These are phyloP conservation scores for Dittrichia graveolens DNA, from an alignment of 129 eudicot genomes.

Conservation along the genomic window DNA sequence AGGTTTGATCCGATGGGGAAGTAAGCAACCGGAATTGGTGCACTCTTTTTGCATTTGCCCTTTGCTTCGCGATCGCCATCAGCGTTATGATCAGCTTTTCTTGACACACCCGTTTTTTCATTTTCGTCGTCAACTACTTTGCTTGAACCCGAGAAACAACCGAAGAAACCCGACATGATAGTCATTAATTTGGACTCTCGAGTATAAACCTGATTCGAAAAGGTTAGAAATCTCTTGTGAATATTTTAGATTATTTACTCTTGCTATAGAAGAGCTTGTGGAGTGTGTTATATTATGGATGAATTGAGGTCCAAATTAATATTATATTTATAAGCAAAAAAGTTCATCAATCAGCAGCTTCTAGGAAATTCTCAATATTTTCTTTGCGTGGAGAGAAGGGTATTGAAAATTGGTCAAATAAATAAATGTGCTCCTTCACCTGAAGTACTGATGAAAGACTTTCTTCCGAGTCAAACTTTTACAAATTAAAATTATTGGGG, in stretches of 20 bases:
- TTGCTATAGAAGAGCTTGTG: too few relatives aligned
- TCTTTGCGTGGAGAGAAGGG: background rate
- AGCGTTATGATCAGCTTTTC: constrained; percentile 2
- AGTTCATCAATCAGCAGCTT: background rate
- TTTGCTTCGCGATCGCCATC: constrained; percentile 5
- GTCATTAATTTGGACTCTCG: background rate
- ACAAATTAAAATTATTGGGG: too few relatives aligned
- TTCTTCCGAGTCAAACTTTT: background rate
- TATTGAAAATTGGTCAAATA: background rate
- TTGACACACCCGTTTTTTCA: background rate
- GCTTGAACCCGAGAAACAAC: constrained; percentile 20
- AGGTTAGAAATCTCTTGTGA: too few relatives aligned
- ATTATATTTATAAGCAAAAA: too few relatives aligned
- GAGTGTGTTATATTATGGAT: too few relatives aligned
- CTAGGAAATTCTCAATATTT: background rate
- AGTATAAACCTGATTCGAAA: too few relatives aligned
- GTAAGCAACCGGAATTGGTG: constrained; percentile 35
- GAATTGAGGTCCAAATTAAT: too few relatives aligned
- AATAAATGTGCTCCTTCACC: background rate
- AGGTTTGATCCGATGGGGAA: constrained; percentile 33
- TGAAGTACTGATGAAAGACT: too few relatives aligned
- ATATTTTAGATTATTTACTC: too few relatives aligned
- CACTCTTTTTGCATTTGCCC: constrained; percentile 20
- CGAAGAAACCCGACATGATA: constrained; percentile 9
- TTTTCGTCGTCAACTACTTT: constrained; percentile 11